phyloP scores from a whole-genome alignment of 495 filamentous ascomycete genomes.

The Xylaria curta region DNA sequence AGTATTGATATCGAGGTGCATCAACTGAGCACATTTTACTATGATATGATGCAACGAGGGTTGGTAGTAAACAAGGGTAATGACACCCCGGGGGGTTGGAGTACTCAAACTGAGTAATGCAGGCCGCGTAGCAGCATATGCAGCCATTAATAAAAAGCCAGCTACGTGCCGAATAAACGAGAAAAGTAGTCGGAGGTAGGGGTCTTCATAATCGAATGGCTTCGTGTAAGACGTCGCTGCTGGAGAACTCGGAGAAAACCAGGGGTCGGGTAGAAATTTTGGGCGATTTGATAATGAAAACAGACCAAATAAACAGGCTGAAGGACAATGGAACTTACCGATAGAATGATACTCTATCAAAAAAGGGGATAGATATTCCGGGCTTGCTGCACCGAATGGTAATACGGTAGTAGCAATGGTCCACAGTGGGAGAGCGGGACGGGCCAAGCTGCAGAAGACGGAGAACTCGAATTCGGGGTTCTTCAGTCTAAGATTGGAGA shows the following conservation, averaged over 20 bases:
- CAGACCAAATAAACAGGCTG: constrained; percentile 38
- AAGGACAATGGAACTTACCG: constrained; percentile 40
- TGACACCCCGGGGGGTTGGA: constrained; percentile 21
- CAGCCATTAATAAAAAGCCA: constrained; percentile 15
- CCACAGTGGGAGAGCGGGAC: constrained; percentile 28
- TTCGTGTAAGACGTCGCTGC: neutral
- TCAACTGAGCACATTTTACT: constrained; percentile 15
- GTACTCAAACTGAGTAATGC: constrained; percentile 20
- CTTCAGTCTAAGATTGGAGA: constrained; percentile 5
- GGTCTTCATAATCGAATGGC: neutral
- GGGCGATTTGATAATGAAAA: constrained; percentile 32
- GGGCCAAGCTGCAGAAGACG: constrained; percentile 21
- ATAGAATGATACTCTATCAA: constrained; percentile 26
- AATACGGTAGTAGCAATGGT: constrained; percentile 11
- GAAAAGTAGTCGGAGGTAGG: neutral
- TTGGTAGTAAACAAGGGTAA: neutral
- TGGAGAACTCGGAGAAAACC: neutral
- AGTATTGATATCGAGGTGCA: constrained; percentile 21
- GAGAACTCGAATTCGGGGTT: constrained; percentile 3
- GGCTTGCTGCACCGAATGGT: constrained; percentile 18
- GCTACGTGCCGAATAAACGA: constrained; percentile 20
- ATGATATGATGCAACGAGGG: constrained; percentile 7
- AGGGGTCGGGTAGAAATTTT: constrained; percentile 20
- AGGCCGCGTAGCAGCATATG: constrained; percentile 28
- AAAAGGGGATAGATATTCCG: constrained; percentile 26